phyloP scores from a whole-genome alignment of 2,329 filamentous ascomycete genomes.

The Colletotrichum tropicicola region DNA sequence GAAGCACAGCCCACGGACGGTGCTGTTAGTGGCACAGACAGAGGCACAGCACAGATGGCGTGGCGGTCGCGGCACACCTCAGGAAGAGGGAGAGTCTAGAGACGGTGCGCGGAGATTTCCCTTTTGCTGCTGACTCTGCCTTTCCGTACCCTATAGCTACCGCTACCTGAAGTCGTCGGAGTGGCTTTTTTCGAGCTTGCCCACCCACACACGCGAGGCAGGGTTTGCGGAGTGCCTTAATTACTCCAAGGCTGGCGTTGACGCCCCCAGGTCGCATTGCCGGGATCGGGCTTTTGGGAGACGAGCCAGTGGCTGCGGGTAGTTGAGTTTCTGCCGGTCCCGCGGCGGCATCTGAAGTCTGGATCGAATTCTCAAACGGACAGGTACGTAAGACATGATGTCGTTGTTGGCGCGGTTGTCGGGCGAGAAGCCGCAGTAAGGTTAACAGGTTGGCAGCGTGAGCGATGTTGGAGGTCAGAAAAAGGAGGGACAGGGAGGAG shows the following conservation, averaged over 20 bases:
- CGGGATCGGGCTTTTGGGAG: not conserved
- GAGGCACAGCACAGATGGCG: slow-evolving; percentile 8
- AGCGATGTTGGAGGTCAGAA: not conserved
- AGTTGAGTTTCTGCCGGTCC: not conserved
- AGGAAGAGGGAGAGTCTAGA: not conserved
- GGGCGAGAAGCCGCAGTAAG: not conserved
- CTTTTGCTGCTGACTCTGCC: not conserved
- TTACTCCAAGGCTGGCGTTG: not conserved
- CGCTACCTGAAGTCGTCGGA: no score
- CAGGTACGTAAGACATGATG: slow-evolving; percentile 19
- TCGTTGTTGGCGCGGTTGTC: not conserved
- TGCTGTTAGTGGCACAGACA: slow-evolving; percentile 11
- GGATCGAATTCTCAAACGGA: slow-evolving; percentile 2
- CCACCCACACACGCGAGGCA: not conserved
- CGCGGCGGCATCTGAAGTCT: slow-evolving; percentile 18
- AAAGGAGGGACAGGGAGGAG: not conserved
- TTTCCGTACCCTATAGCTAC: no score
- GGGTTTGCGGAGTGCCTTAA: not conserved
- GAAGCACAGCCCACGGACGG: not conserved
- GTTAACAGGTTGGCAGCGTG: not conserved
- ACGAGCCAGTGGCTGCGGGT: not conserved
- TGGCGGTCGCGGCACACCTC: not conserved
- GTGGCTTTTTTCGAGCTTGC: no score
- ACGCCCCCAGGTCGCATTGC: not conserved
- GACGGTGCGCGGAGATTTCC: not conserved